phyloP scores from a whole-genome alignment of 139 green algal species.

The Volvox africanus region DNA sequence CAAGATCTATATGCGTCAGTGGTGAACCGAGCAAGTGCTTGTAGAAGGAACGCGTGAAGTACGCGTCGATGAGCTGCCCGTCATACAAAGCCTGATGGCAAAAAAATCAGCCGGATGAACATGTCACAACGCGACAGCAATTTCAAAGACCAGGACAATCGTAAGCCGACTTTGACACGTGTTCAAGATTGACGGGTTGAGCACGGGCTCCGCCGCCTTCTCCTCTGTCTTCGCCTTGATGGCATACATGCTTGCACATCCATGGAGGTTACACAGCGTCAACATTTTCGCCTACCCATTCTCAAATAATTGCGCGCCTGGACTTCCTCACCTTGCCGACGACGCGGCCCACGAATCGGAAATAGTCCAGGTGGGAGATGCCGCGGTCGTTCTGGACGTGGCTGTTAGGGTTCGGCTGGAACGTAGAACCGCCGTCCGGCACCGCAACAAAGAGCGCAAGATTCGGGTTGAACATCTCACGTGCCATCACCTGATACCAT shows the following conservation, averaged over 20 bases:
- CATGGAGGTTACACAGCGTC: no score
- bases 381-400: slow-evolving; percentile 90
- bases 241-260: no score
- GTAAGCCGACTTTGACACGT: no score
- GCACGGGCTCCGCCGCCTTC: no score
- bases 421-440: slow-evolving; percentile 89
- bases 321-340: slow-evolving; percentile 74
- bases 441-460: slow-evolving; percentile 91
- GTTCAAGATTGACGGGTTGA: no score
- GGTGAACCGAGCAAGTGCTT: slow-evolving; percentile 96
- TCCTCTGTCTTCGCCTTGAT: no score
- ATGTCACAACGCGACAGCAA: no score
- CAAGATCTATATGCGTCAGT: slow-evolving; percentile 95
- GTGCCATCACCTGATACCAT: slow-evolving; percentile 96
- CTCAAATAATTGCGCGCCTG: no score
- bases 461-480: slow-evolving; percentile 97
- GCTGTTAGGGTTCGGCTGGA: slow-evolving; percentile 97
- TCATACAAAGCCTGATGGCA: slow-evolving; percentile 94
- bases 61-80: slow-evolving; percentile 91
- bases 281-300: no score
- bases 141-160: no score
- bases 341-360: slow-evolving; percentile 87
- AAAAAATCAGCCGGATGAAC: no score
- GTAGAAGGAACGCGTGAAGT: slow-evolving; percentile 99
- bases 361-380: slow-evolving; percentile 96